Conservation (phyloP, 371 early-diverging fungal species). For the Lichtheimia ornata region DNA sequence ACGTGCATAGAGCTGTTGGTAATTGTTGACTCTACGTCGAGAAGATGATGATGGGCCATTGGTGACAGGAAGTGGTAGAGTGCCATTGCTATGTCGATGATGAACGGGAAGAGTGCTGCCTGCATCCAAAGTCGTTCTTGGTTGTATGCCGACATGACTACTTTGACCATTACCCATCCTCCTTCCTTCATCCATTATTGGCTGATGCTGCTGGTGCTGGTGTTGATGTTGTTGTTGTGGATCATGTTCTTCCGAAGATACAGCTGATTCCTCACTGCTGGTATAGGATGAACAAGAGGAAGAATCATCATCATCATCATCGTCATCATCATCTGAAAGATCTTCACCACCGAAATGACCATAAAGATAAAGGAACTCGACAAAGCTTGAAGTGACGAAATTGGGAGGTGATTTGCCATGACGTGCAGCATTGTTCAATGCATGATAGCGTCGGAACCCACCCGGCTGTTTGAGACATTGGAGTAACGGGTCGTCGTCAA, state of each 20-base stretch:
- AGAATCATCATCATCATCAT: slow-evolving; percentile 2
- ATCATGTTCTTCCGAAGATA: background rate
- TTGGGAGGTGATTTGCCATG: slow-evolving; percentile 69
- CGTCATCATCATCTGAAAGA: slow-evolving; percentile 76
- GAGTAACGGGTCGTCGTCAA: slow-evolving; percentile 31
- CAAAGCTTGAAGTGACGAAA: slow-evolving; percentile 84
- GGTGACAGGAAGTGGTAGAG: too few relatives aligned
- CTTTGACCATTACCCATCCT: too few relatives aligned
- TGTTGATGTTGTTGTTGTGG: slow-evolving; percentile 1
- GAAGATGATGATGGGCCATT: too few relatives aligned
- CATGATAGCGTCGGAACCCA: slow-evolving; percentile 86
- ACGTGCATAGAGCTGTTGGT: slow-evolving; percentile 37
- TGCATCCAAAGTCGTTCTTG: too few relatives aligned
- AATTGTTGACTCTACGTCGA: slow-evolving; percentile 12
- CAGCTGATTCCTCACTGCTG: background rate
- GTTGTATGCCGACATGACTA: too few relatives aligned
- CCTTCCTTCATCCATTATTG: too few relatives aligned
- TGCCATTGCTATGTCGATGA: too few relatives aligned
- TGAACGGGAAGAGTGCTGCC: too few relatives aligned
- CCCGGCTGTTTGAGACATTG: slow-evolving; percentile 73
- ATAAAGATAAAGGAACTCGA: slow-evolving; percentile 91
- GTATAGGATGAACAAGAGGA: slow-evolving; percentile 1
- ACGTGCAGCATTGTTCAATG: slow-evolving; percentile 69
- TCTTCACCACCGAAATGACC: slow-evolving; percentile 96
- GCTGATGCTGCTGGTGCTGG: background rate